Conservation (phyloP, 2,329 filamentous ascomycete species). For the Uncinocarpus reesii region DNA sequence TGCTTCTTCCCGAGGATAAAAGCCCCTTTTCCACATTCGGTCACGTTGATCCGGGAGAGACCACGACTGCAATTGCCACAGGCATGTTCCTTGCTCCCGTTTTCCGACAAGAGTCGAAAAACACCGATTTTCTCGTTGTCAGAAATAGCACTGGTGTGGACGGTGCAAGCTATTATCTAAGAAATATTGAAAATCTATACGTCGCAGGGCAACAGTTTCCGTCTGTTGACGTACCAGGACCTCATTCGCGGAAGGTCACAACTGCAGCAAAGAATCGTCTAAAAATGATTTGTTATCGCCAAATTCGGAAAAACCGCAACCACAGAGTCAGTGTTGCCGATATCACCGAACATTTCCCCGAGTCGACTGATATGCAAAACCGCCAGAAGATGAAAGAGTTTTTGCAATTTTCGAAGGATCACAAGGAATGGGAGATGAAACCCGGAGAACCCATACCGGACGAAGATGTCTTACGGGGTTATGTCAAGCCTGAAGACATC, state of each 20-base stretch:
- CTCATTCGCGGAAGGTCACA: constrained; percentile 87
- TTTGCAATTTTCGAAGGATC: constrained; percentile 76
- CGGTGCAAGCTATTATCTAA: constrained; percentile 72
- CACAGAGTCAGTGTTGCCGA: constrained; percentile 64
- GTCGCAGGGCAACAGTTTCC: constrained; percentile 90
- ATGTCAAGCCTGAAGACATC: constrained; percentile 93
- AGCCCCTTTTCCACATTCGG: constrained; percentile 95
- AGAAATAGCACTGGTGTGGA: constrained; percentile 67
- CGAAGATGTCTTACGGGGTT: constrained; percentile 65
- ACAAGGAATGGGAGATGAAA: constrained; percentile 75
- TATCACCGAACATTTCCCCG: constrained; percentile 83
- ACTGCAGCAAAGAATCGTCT: constrained; percentile 94
- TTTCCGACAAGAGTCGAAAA: constrained; percentile 70
- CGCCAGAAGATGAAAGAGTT: constrained; percentile 96
- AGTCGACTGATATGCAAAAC: constrained; percentile 89
- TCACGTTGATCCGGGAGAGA: constrained; percentile 81
- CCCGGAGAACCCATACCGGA: constrained; percentile 66
- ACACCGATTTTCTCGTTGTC: constrained; percentile 76
- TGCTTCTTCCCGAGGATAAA: constrained; percentile 84
- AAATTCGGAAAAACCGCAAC: constrained; percentile 66
- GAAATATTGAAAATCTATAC: constrained; percentile 82
- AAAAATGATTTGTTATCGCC: constrained; percentile 88
- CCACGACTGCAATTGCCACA: constrained; percentile 83
- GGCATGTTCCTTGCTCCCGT: constrained; percentile 91
- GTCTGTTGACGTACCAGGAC: constrained; percentile 81